Base-by-base conservation (phyloP, 2,329 filamentous ascomycete genomes). In the Calonectria naviculata region DNA sequence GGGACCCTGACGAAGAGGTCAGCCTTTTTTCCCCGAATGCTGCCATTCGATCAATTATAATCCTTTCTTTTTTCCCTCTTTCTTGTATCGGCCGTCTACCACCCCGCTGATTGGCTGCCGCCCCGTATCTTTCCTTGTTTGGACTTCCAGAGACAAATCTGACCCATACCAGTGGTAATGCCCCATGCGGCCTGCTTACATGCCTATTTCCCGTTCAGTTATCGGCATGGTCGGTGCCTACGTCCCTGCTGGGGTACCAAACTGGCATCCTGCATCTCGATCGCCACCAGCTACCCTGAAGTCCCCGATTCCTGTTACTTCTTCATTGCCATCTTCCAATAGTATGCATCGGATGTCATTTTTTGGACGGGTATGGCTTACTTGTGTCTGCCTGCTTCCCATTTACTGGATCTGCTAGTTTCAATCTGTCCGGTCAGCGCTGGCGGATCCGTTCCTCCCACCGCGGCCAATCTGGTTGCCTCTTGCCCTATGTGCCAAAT, bases 201-300 rank as follows among this genome's bases (percentile, higher is more conserved):
- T n/a, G n/a, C 47, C 52, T 36, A 24, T 38, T 58, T 58, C 52
- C 52, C 34, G n/a, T 58, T 58, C 17, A 58, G 52, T 58, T 36
- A 38, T 38, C 52, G 52, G 52, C 52, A 58, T 58, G 52, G 34
- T 44, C 24, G 56, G 56, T 61, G 38, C 56, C 56, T 61, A 61
- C 56, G 34, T 31, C 38, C 24, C 36, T 24, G 31, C 21, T 58
- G 52, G 28, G 52, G 52, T 38, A 36, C 52, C 21, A 7, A n/a
- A 13, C 10, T 29, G n/a, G 29, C 26, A 41, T 41, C 34, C 17
- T 52, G 34, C 67, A 61, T 60, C 42, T 49, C 34, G 31, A 47
- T 52, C 42, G 17, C n/a, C 31, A 31, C 36, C 64, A 29, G 17
- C 54, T 70, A 70, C 68, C 68, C 68, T 70, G 21, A 66, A 70